Evolutionary conservation across 176 grass and related monocot species (phyloP), one percentile per base, ranked within the genome.

Genomic region (Phragmites australis): DNA sequence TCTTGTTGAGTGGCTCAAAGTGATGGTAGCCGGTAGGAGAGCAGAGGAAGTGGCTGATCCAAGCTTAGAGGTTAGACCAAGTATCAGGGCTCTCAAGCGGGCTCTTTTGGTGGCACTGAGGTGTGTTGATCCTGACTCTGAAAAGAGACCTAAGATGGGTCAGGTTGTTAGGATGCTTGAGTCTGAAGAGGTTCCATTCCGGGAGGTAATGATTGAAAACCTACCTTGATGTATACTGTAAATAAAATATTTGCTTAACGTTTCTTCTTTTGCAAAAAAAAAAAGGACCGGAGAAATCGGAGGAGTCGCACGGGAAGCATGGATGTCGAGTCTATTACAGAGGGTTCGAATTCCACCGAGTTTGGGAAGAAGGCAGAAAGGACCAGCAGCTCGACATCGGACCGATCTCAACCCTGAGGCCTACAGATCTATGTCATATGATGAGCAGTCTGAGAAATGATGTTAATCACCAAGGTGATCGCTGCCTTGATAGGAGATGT

Each of bases 1-100:
- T 82, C 87, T 94, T 79, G 89, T 94, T 13, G 92, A 94, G 82
- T 94, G 92, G 92, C 92, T 94, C 46, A 94, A 94, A 80, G 89
- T 89, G 69, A 94, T 94, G 92, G 89, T 91, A 12, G 87, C 89
- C 39, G 89, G 61, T 60, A 52, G 89, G 57, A 94, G 81, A 78
- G 92, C 92, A 65, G 92, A 94, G 41, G 92, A 94, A 91, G 92
- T 94, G 29, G 87, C 84, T 50, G 92, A 94, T 89, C 83, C 89
- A 65, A 82, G 25, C 23, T 75, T 94, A 22, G 89, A 82, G 29
- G 73, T 62, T 49, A 87, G 87, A 61, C 92, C 92, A 76, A 70
- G 83, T 62, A 84, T 83, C 6, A 83, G 87, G 30, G 42, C 92
- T 75, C 81, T 94, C 46, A 94, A 94, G 76, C 67, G 89, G 34